Evolutionary conservation across 2,329 filamentous ascomycete species (phyloP).

Genomic region (Delphinella strobiligena): DNA sequence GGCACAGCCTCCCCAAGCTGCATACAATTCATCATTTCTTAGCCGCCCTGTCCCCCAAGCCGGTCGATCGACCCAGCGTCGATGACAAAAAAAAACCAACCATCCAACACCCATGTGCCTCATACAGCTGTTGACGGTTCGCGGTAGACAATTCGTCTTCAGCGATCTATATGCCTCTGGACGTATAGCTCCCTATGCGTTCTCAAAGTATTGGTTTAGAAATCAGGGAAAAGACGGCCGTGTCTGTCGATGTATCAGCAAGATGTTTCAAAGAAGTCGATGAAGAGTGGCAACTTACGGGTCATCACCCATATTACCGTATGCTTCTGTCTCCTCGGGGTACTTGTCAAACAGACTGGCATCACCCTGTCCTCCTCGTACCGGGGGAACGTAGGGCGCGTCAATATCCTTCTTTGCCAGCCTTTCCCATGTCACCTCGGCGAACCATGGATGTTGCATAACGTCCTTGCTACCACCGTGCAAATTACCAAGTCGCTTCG

Average conservation of each 20-base stretch:
- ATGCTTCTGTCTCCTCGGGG: constrained; percentile 89
- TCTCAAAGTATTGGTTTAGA: constrained; percentile 33
- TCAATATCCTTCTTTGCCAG: constrained; percentile 94
- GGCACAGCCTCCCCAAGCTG: background rate
- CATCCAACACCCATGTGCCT: background rate
- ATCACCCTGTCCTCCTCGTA: constrained; percentile 86
- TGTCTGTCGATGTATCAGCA: too few species aligned
- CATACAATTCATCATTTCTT: background rate
- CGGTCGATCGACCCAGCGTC: background rate
- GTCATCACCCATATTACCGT: constrained; percentile 67
- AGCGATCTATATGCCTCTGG: too few species aligned
- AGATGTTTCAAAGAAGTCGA: background rate
- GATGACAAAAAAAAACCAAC: background rate
- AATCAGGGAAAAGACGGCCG: constrained; percentile 64
- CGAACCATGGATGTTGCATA: constrained; percentile 92
- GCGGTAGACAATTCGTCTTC: too few species aligned
- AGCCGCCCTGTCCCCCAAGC: background rate
- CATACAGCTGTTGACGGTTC: too few species aligned
- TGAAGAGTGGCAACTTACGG: constrained; percentile 52
- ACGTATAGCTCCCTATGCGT: background rate
- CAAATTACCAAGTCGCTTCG: constrained; percentile 87
- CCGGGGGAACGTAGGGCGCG: constrained; percentile 91
- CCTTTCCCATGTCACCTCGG: constrained; percentile 95
- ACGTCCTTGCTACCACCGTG: constrained; percentile 85
- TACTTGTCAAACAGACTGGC: constrained; percentile 97